These are phyloP conservation scores for Claviceps spartinae DNA, from an alignment of 2,329 filamentous ascomycete genomes.

Conservation along the genomic window DNA sequence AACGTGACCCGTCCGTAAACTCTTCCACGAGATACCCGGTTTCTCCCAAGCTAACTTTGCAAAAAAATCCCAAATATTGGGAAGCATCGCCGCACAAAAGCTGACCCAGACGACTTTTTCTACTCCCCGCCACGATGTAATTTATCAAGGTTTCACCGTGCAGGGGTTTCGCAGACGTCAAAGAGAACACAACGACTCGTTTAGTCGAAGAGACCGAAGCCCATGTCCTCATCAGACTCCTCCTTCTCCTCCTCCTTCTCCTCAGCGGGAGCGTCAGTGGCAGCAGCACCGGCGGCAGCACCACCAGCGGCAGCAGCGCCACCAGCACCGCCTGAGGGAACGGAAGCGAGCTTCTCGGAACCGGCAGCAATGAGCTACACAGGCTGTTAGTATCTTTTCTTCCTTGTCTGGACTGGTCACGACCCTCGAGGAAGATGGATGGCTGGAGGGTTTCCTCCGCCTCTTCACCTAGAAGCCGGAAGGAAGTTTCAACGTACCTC, in stretches of 20 bases:
- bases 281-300: conserved; percentile 52
- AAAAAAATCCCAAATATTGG: conserved; percentile 10
- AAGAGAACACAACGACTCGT: conserved; percentile 22
- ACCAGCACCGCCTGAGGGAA: conserved; percentile 80
- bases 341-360: conserved; percentile 87
- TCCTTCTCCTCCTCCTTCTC: conserved; percentile 75
- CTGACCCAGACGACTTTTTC: conserved; percentile 17
- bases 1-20: conserved; percentile 11
- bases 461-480: background rate
- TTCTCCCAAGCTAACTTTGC: conserved; percentile 15
- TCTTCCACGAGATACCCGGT: conserved; percentile 17
- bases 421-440: too few relatives aligned
- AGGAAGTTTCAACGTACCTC: conserved; percentile 48
- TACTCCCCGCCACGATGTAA: too few relatives aligned
- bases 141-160: conserved; percentile 12
- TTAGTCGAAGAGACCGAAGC: conserved; percentile 67
- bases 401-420: background rate
- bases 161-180: background rate
- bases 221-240: conserved; percentile 64
- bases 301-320: conserved; percentile 54
- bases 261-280: conserved; percentile 38
- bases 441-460: too few relatives aligned
- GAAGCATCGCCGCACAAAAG: conserved; percentile 17
- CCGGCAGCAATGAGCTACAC: conserved; percentile 79
- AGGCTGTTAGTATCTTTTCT: conserved; percentile 8